A percentile compares a stretch with the other conserved stretches of the same genome.
Evolutionary conservation across 768 basidiomycete species (phyloP).

Genomic region (Agaricus sinodeliciosus): DNA sequence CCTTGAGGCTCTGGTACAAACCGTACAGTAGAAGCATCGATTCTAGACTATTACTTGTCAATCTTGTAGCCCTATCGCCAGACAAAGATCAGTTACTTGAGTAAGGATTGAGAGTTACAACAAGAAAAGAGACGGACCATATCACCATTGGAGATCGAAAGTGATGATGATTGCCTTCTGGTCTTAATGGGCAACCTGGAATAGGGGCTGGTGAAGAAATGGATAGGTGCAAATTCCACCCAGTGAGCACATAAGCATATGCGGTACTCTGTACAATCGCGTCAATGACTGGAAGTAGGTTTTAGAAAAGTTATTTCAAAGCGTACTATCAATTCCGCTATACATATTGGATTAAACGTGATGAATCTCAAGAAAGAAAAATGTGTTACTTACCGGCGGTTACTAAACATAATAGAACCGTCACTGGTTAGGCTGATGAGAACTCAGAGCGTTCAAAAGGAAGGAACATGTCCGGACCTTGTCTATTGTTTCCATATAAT

Average conservation of each 20-base stretch:
- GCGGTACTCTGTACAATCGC: not conserved
- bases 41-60: conserved; percentile 1
- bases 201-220: not conserved
- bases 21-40: not conserved
- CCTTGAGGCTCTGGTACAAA: not conserved
- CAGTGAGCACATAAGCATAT: conserved; percentile 7
- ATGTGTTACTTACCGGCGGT: not conserved
- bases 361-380: not conserved
- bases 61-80: not conserved
- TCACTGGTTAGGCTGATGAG: not conserved
- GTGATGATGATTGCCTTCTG: not conserved
- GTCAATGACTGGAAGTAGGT: not conserved
- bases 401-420: not conserved
- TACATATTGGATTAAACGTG: not conserved
- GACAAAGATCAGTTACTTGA: not conserved
- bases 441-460: not conserved
- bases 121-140: not conserved
- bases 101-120: not conserved
- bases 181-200: not conserved
- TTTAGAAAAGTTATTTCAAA: not conserved
- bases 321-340: conserved; percentile 1
- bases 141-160: not conserved
- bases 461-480: not conserved
- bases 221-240: not conserved
- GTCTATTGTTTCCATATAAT: not conserved